Percentiles rank a stretch among this genome's conserved stretches.
Evolutionary conservation across 2,329 filamentous ascomycete genomes (phyloP).

Genomic region (Pezicula rhizophila): DNA sequence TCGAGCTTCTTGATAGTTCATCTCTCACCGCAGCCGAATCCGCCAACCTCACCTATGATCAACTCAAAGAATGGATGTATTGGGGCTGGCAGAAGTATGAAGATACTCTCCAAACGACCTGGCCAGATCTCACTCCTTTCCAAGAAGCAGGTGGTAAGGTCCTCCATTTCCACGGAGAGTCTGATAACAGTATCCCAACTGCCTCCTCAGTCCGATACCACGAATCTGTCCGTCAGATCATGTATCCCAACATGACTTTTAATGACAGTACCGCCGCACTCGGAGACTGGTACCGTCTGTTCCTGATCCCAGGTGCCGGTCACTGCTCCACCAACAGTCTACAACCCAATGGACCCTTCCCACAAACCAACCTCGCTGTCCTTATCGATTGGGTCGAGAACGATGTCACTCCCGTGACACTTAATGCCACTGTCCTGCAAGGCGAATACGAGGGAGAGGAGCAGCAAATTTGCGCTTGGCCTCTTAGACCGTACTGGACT

Average conservation of each 20-base stretch:
- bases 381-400: slow-evolving; percentile 65
- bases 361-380: slow-evolving; percentile 59
- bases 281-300: slow-evolving; percentile 38
- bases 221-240: slow-evolving; percentile 36
- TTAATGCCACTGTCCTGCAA: slow-evolving; percentile 32
- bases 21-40: slow-evolving; percentile 32
- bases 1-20: slow-evolving; percentile 30
- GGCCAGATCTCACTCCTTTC: slow-evolving; percentile 41
- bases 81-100: slow-evolving; percentile 40
- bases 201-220: slow-evolving; percentile 46
- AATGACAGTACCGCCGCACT: slow-evolving; percentile 28
- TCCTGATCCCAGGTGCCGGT: slow-evolving; percentile 42
- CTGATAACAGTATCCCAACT: slow-evolving; percentile 43
- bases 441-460: slow-evolving; percentile 28
- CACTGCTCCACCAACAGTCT: slow-evolving; percentile 40
- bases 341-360: slow-evolving; percentile 27
- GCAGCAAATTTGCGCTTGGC: slow-evolving; percentile 33
- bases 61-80: slow-evolving; percentile 45
- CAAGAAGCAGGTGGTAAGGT: slow-evolving; percentile 25
- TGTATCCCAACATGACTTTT: slow-evolving; percentile 35
- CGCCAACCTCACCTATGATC: slow-evolving; percentile 45
- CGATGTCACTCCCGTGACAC: slow-evolving; percentile 31
- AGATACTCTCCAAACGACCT: slow-evolving; percentile 45
- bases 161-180: slow-evolving; percentile 1
- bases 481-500: slow-evolving; percentile 25